Percentiles rank a stretch among this genome's conserved stretches.
Conservation (phyloP, 352 stramenopile genomes). For the Globisporangium parvum region DNA sequence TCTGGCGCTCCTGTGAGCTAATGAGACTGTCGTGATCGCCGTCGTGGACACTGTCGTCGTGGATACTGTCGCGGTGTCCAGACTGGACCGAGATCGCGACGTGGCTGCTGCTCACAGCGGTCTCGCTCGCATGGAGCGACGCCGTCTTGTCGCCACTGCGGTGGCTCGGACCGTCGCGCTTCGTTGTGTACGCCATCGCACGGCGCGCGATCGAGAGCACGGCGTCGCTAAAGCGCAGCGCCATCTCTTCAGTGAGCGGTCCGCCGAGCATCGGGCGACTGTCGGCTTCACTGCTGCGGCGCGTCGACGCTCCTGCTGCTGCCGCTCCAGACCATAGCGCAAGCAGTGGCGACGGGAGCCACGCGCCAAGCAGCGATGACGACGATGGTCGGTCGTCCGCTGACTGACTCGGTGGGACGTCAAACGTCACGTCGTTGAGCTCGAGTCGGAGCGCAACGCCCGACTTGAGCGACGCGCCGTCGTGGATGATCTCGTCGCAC, state of each 20-base stretch:
- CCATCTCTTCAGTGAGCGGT: conserved; percentile 56
- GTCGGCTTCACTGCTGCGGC: conserved; percentile 49
- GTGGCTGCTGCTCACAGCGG: conserved; percentile 5
- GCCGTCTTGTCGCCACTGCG: conserved; percentile 7
- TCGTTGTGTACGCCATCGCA: conserved; percentile 42
- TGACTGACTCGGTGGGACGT: conserved; percentile 14
- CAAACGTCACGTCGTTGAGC: conserved; percentile 39
- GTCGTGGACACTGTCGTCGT: background rate
- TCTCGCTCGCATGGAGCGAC: conserved; percentile 6
- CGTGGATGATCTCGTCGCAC: conserved; percentile 77
- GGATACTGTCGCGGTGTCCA: no score
- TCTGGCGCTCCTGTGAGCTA: conserved; percentile 3
- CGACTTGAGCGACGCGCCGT: conserved; percentile 78
- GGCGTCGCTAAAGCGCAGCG: conserved; percentile 58
- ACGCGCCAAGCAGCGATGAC: background rate
- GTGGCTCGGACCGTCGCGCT: conserved; percentile 15
- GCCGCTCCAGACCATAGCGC: background rate
- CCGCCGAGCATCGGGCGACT: conserved; percentile 41
- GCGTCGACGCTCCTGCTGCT: conserved; percentile 4
- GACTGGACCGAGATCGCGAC: conserved; percentile 12
- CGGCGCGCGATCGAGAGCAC: conserved; percentile 55
- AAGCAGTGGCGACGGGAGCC: background rate
- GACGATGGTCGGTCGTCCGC: background rate
- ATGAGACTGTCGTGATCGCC: conserved; percentile 5
- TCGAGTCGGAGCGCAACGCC: conserved; percentile 65